Evolutionary conservation across 352 stramenopile species (phyloP).

Genomic region (Globisporangium abappressorium): DNA sequence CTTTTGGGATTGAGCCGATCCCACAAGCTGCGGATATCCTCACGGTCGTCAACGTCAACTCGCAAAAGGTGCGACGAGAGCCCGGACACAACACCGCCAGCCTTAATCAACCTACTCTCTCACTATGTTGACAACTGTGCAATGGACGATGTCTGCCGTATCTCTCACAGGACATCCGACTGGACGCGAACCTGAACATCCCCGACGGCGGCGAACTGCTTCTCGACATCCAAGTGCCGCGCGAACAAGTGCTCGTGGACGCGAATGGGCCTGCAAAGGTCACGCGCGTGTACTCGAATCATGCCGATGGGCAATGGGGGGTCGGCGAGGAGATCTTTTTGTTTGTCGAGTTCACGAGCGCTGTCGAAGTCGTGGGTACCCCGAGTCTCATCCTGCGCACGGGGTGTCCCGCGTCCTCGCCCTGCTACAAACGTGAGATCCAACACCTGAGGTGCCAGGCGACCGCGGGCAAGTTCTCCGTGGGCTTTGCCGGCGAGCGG

Average conservation of each 20-base stretch:
- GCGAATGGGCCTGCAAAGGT: constrained; percentile 58
- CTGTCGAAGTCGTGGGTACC: constrained; percentile 51
- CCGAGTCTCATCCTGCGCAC: constrained; percentile 53
- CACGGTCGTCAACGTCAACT: constrained; percentile 41
- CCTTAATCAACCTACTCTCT: background rate
- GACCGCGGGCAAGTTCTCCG: constrained; percentile 59
- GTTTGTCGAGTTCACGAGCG: constrained; percentile 69
- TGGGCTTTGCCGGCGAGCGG: constrained; percentile 50
- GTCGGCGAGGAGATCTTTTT: constrained; percentile 62
- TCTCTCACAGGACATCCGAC: constrained; percentile 37
- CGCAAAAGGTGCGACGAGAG: constrained; percentile 28
- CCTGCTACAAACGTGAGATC: constrained; percentile 56
- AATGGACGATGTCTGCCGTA: too few species aligned
- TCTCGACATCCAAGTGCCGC: constrained; percentile 59
- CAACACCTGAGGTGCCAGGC: constrained; percentile 60
- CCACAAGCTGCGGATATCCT: constrained; percentile 50
- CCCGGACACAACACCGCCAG: background rate
- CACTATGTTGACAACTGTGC: background rate
- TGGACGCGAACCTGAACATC: constrained; percentile 73
- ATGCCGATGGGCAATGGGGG: constrained; percentile 41
- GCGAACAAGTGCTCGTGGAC: constrained; percentile 48
- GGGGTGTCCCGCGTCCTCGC: constrained; percentile 38
- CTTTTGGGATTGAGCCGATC: constrained; percentile 34
- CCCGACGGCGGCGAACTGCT: constrained; percentile 68
- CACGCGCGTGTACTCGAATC: constrained; percentile 54